Conservation (phyloP, 345 rosid genomes). For the Eutrema yunnanense region DNA sequence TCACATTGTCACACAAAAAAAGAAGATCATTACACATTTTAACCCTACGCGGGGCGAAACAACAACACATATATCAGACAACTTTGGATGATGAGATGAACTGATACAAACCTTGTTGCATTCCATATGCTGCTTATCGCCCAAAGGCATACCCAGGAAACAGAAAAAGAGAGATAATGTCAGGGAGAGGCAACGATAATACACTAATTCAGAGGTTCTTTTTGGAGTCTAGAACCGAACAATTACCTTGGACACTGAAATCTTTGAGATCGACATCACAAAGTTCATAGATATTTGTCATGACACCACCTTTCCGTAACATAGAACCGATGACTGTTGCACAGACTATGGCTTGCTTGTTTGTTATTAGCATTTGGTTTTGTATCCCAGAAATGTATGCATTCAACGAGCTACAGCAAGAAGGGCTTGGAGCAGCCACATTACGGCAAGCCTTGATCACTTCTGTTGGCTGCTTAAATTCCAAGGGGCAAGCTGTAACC, state of each 20-base stretch:
- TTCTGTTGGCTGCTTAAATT: slow-evolving; percentile 66
- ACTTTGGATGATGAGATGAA: background rate
- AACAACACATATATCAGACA: background rate
- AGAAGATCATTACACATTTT: background rate
- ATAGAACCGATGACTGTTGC: slow-evolving; percentile 78
- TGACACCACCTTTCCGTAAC: slow-evolving; percentile 77
- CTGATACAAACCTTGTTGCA: slow-evolving; percentile 57
- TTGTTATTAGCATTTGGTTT: slow-evolving; percentile 91
- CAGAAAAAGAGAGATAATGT: slow-evolving; percentile 28
- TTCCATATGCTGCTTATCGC: slow-evolving; percentile 57
- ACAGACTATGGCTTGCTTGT: slow-evolving; percentile 92
- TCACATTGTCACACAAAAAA: slow-evolving; percentile 9
- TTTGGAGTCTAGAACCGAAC: background rate
- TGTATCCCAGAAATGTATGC: slow-evolving; percentile 76
- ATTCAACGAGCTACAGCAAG: slow-evolving; percentile 88
- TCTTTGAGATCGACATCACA: slow-evolving; percentile 97
- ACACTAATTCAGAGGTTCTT: background rate
- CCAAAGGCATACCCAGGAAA: slow-evolving; percentile 22
- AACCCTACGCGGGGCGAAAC: background rate
- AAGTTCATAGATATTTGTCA: slow-evolving; percentile 83
- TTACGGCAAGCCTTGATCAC: slow-evolving; percentile 83
- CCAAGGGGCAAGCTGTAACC: slow-evolving; percentile 88
- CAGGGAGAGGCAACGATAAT: slow-evolving; percentile 3
- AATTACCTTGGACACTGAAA: slow-evolving; percentile 84
- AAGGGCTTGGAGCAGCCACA: slow-evolving; percentile 85